Evolutionary conservation across 768 basidiomycete genomes (phyloP).

Genomic region (Serendipita sp.): DNA sequence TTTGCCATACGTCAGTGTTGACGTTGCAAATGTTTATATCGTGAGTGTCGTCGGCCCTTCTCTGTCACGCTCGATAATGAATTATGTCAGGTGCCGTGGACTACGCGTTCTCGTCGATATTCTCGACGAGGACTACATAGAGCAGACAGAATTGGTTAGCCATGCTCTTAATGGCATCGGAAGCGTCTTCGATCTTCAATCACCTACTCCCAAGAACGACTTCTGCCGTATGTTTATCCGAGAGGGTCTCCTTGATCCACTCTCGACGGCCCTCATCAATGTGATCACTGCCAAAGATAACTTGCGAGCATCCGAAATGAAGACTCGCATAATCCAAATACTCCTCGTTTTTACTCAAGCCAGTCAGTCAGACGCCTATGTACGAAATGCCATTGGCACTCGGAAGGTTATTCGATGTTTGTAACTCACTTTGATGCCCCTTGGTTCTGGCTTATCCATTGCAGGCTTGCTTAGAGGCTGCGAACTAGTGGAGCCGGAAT

Average conservation of each 20-base stretch:
- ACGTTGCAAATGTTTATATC: slow-evolving; percentile 99
- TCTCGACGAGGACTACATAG: slow-evolving; percentile 87
- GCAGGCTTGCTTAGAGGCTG: slow-evolving; percentile 77
- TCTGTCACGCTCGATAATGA: neutral
- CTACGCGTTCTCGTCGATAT: slow-evolving; percentile 89
- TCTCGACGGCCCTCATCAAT: slow-evolving; percentile 77
- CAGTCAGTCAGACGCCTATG: slow-evolving; percentile 88
- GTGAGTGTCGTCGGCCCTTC: slow-evolving; percentile 33
- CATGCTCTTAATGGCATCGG: slow-evolving; percentile 90
- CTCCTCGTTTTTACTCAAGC: slow-evolving; percentile 86
- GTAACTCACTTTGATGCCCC: slow-evolving; percentile 21
- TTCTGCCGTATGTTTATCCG: slow-evolving; percentile 97
- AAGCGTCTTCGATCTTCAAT: slow-evolving; percentile 90
- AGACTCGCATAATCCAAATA: slow-evolving; percentile 80
- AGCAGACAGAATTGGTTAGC: slow-evolving; percentile 80
- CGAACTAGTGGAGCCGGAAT: slow-evolving; percentile 72
- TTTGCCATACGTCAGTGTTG: slow-evolving; percentile 83
- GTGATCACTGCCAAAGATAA: slow-evolving; percentile 60
- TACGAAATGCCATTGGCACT: slow-evolving; percentile 81
- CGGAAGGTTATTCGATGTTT: slow-evolving; percentile 78
- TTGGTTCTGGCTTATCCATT: neutral
- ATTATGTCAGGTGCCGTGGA: slow-evolving; percentile 62
- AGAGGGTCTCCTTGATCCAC: slow-evolving; percentile 85
- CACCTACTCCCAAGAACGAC: slow-evolving; percentile 93
- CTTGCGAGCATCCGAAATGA: slow-evolving; percentile 52